Base-by-base conservation (phyloP, 768 basidiomycete genomes). In the Termitomyces sp. region DNA sequence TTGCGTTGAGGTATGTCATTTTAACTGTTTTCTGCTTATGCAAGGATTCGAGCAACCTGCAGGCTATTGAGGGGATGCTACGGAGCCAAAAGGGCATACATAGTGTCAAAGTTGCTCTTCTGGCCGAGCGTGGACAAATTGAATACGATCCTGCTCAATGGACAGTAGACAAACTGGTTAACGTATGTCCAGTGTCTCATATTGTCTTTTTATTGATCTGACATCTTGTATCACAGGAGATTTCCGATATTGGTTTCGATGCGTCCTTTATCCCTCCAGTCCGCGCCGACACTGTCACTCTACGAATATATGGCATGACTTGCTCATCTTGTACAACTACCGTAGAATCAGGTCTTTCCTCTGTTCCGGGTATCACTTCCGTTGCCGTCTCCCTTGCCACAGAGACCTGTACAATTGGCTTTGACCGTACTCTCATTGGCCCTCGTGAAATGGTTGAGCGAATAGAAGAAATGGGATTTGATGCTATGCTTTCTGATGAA, bases 171-270 rank as follows among this genome's bases (percentile, higher is more conserved):
- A 93, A 90, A 69, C 81, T 99, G 54, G 77, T 92, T 35, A 80
- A 75, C 53, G 92, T 92, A 63, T 58, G 87, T 75, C 46, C 20
- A 54, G 33, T 62, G 32, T 42, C 24, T 2, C 26, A 38, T 52
- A n/a, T 20, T 6, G 38, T 22, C n/a, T 38, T 40, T 54, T 12
- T 8, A n/a, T 16, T 35, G 35, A 13, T 58, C 59, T 48, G 36
- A 33, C 5, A 35, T 6, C 2, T 16, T 7, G 66, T 51, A 20
- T 48, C n/a, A 20, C 70, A 94, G 90, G 94, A 94, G 81, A 92
- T 96, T 58, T 88, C 87, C 3, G 93, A 95, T 72, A 87, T 94
- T 56, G 94, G 94, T 9, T 97, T 97, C 67, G 94, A 93, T 70
- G 92, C 94, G 2, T 83, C 87, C 0, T 76, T 85, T 53, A 85